These are phyloP conservation scores for Alternaria sp. DNA, from an alignment of 2,329 filamentous ascomycete species.

Conservation along the genomic window DNA sequence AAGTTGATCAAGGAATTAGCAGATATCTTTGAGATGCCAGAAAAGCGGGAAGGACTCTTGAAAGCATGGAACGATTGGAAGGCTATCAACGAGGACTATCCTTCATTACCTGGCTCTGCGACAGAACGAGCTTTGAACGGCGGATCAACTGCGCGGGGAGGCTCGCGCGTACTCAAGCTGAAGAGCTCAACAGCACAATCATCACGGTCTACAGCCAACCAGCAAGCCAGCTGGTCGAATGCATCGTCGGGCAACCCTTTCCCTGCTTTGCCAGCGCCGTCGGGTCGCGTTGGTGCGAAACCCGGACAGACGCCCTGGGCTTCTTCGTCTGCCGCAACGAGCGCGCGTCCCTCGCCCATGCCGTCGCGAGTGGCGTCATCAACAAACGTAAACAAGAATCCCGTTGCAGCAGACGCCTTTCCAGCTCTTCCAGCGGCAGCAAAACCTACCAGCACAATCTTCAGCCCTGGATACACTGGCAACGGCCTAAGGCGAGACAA, in stretches of 20 bases:
- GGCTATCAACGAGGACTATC: slow-evolving; percentile 95
- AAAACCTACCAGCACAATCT: slow-evolving; percentile 68
- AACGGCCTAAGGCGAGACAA: slow-evolving; percentile 56
- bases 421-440: slow-evolving; percentile 82
- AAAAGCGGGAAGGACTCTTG: slow-evolving; percentile 75
- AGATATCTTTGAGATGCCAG: slow-evolving; percentile 86
- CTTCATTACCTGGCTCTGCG: slow-evolving; percentile 76
- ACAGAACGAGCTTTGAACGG: slow-evolving; percentile 53
- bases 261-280: slow-evolving; percentile 43
- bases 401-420: slow-evolving; percentile 68
- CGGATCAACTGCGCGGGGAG: slow-evolving; percentile 59
- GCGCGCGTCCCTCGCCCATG: slow-evolving; percentile 51
- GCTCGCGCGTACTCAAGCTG: slow-evolving; percentile 70
- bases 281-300: slow-evolving; percentile 46
- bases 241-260: slow-evolving; percentile 49
- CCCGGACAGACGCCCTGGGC: slow-evolving; percentile 51
- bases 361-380: slow-evolving; percentile 47
- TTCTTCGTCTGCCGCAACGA: slow-evolving; percentile 38
- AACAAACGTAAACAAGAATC: slow-evolving; percentile 38
- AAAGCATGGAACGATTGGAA: slow-evolving; percentile 95
- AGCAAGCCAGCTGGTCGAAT: slow-evolving; percentile 66
- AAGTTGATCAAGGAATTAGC: slow-evolving; percentile 91
- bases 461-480: slow-evolving; percentile 60
- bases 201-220: slow-evolving; percentile 66
- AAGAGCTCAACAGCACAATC: slow-evolving; percentile 76